These are phyloP conservation scores for Phytophthora pisi DNA, from an alignment of 352 stramenopile genomes.

Conservation along the genomic window DNA sequence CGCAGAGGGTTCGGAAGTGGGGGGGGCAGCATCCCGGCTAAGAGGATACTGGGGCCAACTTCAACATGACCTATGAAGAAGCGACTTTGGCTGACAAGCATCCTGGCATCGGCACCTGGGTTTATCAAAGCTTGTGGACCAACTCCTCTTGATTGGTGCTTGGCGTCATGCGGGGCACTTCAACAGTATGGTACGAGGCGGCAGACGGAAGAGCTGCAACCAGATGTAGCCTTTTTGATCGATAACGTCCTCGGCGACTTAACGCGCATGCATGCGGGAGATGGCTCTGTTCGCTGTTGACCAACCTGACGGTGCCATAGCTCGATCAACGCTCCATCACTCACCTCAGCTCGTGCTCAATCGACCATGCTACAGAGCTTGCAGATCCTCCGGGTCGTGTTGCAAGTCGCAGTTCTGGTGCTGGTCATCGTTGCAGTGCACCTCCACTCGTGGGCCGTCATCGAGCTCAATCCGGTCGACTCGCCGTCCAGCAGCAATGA, in stretches of 20 bases:
- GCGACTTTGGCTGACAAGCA: background rate
- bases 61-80: constrained; percentile 8
- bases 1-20: constrained; percentile 12
- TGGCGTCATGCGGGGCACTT: too few relatives aligned
- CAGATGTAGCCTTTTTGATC: constrained; percentile 9
- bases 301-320: background rate
- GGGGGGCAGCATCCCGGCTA: background rate
- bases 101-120: too few relatives aligned
- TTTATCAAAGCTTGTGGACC: too few relatives aligned
- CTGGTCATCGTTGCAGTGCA: constrained; percentile 33
- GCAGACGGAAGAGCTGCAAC: background rate
- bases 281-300: constrained; percentile 4
- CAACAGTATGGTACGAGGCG: background rate
- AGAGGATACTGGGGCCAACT: constrained; percentile 9
- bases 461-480: constrained; percentile 27
- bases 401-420: constrained; percentile 36
- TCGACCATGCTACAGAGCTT: constrained; percentile 27
- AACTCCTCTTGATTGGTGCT: too few relatives aligned
- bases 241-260: constrained; percentile 30
- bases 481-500: background rate
- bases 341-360: too few relatives aligned
- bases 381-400: constrained; percentile 21
- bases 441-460: constrained; percentile 43
- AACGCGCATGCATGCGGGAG: constrained; percentile 29
- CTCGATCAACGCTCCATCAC: background rate